These are phyloP conservation scores for Sordariomycetes sp. DNA, from an alignment of 2,329 filamentous ascomycete species.

Conservation along the genomic window DNA sequence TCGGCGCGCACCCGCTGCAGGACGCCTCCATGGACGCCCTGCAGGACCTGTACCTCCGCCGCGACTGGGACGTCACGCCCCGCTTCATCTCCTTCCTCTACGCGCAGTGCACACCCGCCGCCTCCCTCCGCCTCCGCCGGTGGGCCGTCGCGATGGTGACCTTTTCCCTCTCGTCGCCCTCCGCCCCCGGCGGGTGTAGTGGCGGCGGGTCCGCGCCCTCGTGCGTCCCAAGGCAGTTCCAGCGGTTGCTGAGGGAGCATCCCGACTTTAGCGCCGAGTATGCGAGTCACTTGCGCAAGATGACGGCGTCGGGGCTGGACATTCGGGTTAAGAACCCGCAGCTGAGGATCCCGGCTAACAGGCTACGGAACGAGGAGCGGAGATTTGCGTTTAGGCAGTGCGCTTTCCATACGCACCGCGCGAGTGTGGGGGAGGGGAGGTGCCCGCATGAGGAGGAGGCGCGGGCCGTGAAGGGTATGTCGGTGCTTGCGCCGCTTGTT, in stretches of 20 bases:
- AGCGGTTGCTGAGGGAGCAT: constrained; percentile 25
- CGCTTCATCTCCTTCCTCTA: constrained; percentile 38
- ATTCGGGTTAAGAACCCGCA: constrained; percentile 46
- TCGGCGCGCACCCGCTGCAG: constrained; percentile 32
- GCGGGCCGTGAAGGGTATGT: constrained; percentile 2
- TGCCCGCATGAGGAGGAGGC: constrained; percentile 29
- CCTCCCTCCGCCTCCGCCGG: constrained; percentile 37
- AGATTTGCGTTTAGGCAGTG: constrained; percentile 48
- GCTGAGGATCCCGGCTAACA: constrained; percentile 42
- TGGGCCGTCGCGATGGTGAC: constrained; percentile 49
- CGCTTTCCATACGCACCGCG: constrained; percentile 45
- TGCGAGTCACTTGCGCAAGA: constrained; percentile 35
- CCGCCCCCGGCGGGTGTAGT: constrained; percentile 8
- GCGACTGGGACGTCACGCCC: constrained; percentile 44
- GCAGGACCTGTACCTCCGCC: constrained; percentile 43
- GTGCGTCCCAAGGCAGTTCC: constrained; percentile 19
- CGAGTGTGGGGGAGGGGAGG: constrained; percentile 35
- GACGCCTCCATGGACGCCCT: constrained; percentile 44
- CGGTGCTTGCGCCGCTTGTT: not conserved
- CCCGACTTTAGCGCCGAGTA: constrained; percentile 37
- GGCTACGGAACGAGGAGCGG: constrained; percentile 40
- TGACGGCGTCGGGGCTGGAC: constrained; percentile 34
- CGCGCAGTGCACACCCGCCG: constrained; percentile 32
- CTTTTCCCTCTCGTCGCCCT: constrained; percentile 29
- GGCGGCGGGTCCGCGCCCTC: not conserved